These are phyloP conservation scores for Avena sativa DNA, from an alignment of 176 grass and related monocot species.

Conservation along the genomic window DNA sequence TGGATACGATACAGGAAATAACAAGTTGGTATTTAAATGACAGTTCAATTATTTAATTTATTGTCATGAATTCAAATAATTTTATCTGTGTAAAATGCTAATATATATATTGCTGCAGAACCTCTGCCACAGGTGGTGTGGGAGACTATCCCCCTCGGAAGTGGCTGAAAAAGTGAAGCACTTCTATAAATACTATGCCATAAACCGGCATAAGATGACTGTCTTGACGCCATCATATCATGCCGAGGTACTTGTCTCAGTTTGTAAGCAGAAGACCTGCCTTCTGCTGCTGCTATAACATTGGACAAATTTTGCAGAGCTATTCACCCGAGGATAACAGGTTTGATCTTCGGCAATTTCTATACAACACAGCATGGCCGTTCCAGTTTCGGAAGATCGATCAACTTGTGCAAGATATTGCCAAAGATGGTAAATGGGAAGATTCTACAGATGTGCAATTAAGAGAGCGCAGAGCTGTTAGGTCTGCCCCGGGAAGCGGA, in stretches of 20 bases:
- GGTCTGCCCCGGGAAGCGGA: slow-evolving; percentile 56
- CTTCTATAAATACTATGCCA: slow-evolving; percentile 96
- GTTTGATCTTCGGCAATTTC: slow-evolving; percentile 92
- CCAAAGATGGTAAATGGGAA: slow-evolving; percentile 53
- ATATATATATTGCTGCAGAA: slow-evolving; percentile 61
- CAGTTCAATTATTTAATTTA: background rate
- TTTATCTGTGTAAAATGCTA: slow-evolving; percentile 16
- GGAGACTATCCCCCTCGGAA: slow-evolving; percentile 78
- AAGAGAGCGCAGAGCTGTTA: slow-evolving; percentile 14
- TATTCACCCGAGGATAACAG: slow-evolving; percentile 99
- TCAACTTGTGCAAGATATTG: slow-evolving; percentile 72
- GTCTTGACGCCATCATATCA: slow-evolving; percentile 96
- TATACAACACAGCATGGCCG: slow-evolving; percentile 90
- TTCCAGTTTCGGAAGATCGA: slow-evolving; percentile 93
- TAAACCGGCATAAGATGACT: slow-evolving; percentile 98
- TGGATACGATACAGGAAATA: background rate
- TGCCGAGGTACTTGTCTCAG: slow-evolving; percentile 66
- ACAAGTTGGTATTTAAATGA: background rate
- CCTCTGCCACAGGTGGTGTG: slow-evolving; percentile 87
- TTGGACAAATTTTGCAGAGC: slow-evolving; percentile 61
- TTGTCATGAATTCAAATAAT: background rate
- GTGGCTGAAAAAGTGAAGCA: slow-evolving; percentile 99
- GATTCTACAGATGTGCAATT: slow-evolving; percentile 26
- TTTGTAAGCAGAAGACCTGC: background rate
- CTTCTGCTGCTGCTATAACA: slow-evolving; percentile 7